Percentiles rank a stretch among this genome's conserved stretches.
These are phyloP conservation scores for Chalciporus sp. DNA, from an alignment of 1,284 basidiomycete genomes.

Conservation along the genomic window DNA sequence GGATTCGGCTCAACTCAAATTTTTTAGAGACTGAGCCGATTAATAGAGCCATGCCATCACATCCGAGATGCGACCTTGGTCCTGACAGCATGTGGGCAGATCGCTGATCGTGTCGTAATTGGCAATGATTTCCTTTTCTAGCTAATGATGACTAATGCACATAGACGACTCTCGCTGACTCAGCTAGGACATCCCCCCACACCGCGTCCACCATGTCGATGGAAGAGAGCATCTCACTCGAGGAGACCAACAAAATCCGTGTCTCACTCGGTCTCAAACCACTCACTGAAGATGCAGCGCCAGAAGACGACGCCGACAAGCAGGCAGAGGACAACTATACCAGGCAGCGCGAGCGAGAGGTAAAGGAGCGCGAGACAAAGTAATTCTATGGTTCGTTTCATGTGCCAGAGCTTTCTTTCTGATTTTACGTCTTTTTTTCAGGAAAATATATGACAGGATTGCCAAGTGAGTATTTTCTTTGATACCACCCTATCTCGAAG, in stretches of 20 bases:
- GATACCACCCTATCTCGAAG: constrained; percentile 30
- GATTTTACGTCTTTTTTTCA: constrained; percentile 39
- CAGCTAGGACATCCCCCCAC: constrained; percentile 2
- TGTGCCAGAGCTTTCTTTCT: constrained; percentile 25
- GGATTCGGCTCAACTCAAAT: no score
- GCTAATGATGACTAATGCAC: not conserved
- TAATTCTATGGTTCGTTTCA: constrained; percentile 38
- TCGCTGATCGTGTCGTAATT: no score
- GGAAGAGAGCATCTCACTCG: constrained; percentile 90
- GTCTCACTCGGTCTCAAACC: constrained; percentile 94
- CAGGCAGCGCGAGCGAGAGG: constrained; percentile 68
- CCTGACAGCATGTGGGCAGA: no score
- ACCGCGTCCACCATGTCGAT: constrained; percentile 51
- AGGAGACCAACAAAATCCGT: constrained; percentile 98
- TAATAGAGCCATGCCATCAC: no score
- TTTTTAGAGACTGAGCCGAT: no score
- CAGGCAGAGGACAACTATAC: constrained; percentile 86
- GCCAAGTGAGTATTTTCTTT: constrained; percentile 75
- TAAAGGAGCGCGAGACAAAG: constrained; percentile 77
- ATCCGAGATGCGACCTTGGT: no score
- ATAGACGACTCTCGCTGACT: constrained; percentile 20
- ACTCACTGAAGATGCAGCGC: constrained; percentile 75
- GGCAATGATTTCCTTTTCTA: not conserved
- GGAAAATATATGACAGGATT: constrained; percentile 78
- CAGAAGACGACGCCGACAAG: constrained; percentile 71